Evolutionary conservation across 352 stramenopile species (phyloP).

Genomic region (Phytophthora meadii): DNA sequence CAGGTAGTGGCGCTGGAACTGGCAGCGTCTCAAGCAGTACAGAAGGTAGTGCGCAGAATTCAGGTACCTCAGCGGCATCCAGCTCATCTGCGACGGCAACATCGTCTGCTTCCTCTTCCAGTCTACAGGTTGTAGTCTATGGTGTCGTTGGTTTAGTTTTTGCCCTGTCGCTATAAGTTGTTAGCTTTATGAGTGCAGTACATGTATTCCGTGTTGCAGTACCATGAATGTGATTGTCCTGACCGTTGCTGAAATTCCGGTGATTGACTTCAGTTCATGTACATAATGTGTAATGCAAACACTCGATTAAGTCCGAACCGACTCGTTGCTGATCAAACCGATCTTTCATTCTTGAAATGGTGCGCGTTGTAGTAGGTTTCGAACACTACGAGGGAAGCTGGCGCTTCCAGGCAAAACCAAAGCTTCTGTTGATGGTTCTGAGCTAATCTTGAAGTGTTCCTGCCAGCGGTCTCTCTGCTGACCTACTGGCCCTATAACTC

Average conservation of each 20-base stretch:
- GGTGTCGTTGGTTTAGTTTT: conserved; percentile 4
- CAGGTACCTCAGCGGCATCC: conserved; percentile 4
- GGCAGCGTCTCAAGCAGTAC: conserved; percentile 12
- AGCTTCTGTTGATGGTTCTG: too few species aligned
- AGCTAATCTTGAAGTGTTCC: too few species aligned
- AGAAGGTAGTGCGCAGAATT: conserved; percentile 7
- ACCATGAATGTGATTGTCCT: too few species aligned
- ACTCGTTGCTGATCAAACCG: not conserved
- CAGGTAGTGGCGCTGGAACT: conserved; percentile 20
- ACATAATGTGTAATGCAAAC: not conserved
- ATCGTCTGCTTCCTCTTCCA: conserved; percentile 13
- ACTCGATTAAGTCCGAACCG: conserved; percentile 22
- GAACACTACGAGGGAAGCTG: too few species aligned
- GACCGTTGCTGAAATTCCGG: not conserved
- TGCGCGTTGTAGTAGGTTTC: not conserved
- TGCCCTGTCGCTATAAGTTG: conserved; percentile 4
- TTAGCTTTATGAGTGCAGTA: not conserved
- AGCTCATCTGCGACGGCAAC: conserved; percentile 20
- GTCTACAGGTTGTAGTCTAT: conserved; percentile 2
- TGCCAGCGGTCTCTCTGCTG: too few species aligned
- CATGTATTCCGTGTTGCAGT: not conserved
- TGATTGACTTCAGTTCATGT: conserved; percentile 19
- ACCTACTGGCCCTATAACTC: too few species aligned
- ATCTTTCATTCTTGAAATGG: not conserved
- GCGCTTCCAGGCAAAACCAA: too few species aligned